Evolutionary conservation across 306 rosid species (phyloP).

Genomic region (Castanospermum australe): DNA sequence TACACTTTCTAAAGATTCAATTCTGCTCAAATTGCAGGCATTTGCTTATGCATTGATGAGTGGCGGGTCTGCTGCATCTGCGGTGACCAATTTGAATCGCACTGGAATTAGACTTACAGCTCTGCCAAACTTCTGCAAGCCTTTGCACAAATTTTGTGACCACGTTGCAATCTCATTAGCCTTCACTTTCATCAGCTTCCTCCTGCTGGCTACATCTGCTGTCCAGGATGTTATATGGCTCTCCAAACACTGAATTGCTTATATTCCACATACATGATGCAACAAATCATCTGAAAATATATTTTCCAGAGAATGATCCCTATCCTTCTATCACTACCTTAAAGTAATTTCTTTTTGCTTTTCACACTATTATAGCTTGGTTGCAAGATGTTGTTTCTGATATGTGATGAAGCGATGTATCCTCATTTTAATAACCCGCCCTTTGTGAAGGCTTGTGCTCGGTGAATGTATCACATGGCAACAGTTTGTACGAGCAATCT

Average conservation of each 20-base stretch:
- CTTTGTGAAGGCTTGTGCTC: background rate
- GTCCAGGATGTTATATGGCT: constrained; percentile 78
- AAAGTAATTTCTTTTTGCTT: background rate
- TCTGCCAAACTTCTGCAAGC: constrained; percentile 76
- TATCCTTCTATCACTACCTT: background rate
- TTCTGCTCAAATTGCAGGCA: constrained; percentile 43
- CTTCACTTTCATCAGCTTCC: constrained; percentile 72
- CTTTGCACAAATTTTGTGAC: constrained; percentile 69
- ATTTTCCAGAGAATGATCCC: background rate
- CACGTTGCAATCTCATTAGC: constrained; percentile 87
- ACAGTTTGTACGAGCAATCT: constrained; percentile 7
- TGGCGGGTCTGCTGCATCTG: constrained; percentile 90
- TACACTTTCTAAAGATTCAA: background rate
- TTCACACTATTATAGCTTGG: background rate
- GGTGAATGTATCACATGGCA: constrained; percentile 17
- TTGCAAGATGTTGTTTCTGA: constrained; percentile 7
- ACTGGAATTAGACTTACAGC: constrained; percentile 79
- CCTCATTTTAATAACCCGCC: background rate
- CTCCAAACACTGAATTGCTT: constrained; percentile 55
- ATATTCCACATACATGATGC: background rate
- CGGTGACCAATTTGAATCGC: constrained; percentile 80
- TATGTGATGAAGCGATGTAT: background rate
- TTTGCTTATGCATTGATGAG: constrained; percentile 87
- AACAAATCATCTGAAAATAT: constrained; percentile 14
- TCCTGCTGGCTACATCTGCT: constrained; percentile 69